Base-by-base conservation (phyloP, 73 alveolate species). In the Paramecium tetraurelia region DNA sequence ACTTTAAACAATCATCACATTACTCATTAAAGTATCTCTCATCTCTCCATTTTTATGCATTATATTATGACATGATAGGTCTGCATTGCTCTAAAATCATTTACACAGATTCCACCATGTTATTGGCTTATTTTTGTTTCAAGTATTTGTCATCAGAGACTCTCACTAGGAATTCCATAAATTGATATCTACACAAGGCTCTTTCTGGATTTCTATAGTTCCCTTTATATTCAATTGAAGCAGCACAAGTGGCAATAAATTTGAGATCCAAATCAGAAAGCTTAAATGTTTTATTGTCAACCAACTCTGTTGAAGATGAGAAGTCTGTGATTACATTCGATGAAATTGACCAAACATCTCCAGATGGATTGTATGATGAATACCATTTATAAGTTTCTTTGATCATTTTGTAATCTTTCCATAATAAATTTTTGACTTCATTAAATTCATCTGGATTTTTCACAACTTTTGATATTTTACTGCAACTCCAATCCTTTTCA, bases 31-130 rank as follows among this genome's bases (percentile, higher is more conserved):
- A 95, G 16, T 94, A 92, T 80, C 95, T 86, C 43, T 86, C 94
- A 12, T 76, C 53, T 92, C 99, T 93, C 96, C 97, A 96, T 16
- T 95, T 94, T 68, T 96, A 92, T 12, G 95, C 86, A 53, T 93
- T 71, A 92, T 36, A 93, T 77, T 92, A 86, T 86, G 46, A 69
- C 68, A 92, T 29, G 21, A 53, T 44, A 12, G 95, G 86, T 44
- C 53, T 85, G 85, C 90, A 86, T 46, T 92, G 50, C 11, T 93
- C 95, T 85, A 95, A 83, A 40, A 96, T 57, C 93, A 83, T 84
- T 58, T 93, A 63, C 4, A 96, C 95, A 7, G 98, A 95, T 6
- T 93, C 97, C 14, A 90, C 84, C 24, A 76, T 76, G 84, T 43
- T 69, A 68, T 50, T 38, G 31, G 76, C 72, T 35, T 2, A 89